Conservation (phyloP, 1,139 yeast genomes). For the Candida neerlandica region DNA sequence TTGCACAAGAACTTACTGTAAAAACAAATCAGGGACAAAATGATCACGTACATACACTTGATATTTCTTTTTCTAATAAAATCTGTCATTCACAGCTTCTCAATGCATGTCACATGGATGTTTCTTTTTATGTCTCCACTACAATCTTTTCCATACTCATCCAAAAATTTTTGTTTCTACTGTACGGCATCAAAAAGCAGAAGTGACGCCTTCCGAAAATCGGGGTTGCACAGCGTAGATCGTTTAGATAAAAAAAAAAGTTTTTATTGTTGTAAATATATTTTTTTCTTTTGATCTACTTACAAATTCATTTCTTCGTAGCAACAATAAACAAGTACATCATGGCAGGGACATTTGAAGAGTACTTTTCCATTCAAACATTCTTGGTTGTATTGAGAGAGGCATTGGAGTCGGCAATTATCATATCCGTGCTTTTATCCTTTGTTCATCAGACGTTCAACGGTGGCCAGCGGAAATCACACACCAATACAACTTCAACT, state of each 20-base stretch:
- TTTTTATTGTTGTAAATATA: too few relatives aligned
- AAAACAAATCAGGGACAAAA: too few relatives aligned
- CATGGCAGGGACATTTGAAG: conserved; percentile 34
- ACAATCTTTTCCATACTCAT: too few relatives aligned
- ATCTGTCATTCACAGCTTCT: too few relatives aligned
- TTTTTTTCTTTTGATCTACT: not conserved
- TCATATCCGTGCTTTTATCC: conserved; percentile 81
- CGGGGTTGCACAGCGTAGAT: not conserved
- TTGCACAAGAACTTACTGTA: too few relatives aligned
- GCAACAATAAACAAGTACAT: not conserved
- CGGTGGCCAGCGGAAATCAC: conserved; percentile 24
- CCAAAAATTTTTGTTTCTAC: too few relatives aligned
- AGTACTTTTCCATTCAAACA: conserved; percentile 70
- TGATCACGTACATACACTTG: too few relatives aligned
- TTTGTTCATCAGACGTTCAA: conserved; percentile 59
- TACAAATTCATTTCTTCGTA: conserved; percentile 3
- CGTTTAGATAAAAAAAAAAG: not conserved
- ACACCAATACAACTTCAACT: not conserved
- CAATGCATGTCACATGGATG: too few relatives aligned
- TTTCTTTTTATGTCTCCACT: too few relatives aligned
- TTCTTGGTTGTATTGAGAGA: conserved; percentile 88
- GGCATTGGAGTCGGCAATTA: conserved; percentile 83
- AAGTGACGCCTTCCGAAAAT: not conserved
- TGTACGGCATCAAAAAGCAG: too few relatives aligned
- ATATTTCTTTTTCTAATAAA: too few relatives aligned